These are phyloP conservation scores for Thermothelomyces thermophilus DNA, from an alignment of 2,329 filamentous ascomycete species.

Conservation along the genomic window DNA sequence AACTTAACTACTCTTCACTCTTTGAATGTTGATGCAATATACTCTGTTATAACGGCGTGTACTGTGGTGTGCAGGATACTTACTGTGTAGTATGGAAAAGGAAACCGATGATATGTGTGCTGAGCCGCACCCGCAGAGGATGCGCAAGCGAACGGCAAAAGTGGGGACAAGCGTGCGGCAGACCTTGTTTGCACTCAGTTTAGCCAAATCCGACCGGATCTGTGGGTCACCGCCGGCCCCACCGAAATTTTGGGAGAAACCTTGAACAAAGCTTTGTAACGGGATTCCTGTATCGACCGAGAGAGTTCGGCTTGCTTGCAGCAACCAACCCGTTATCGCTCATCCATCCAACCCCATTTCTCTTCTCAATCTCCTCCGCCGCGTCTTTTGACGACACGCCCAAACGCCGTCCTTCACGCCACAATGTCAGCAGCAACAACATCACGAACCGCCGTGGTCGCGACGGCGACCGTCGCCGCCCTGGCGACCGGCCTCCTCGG, in stretches of 20 bases:
- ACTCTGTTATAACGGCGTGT: too few relatives aligned
- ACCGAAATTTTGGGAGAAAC: slow-evolving; percentile 1
- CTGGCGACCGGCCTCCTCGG: slow-evolving; percentile 54
- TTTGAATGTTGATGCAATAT: too few relatives aligned
- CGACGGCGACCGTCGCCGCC: slow-evolving; percentile 56
- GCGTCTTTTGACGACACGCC: background rate
- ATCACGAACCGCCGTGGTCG: slow-evolving; percentile 51
- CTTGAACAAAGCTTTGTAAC: background rate
- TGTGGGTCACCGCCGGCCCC: background rate
- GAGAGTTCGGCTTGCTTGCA: background rate
- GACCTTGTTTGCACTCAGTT: background rate
- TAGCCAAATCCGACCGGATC: background rate
- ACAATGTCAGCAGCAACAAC: slow-evolving; percentile 48
- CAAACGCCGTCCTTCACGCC: slow-evolving; percentile 19
- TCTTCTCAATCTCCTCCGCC: background rate
- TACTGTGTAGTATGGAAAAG: too few relatives aligned
- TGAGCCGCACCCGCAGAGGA: too few relatives aligned
- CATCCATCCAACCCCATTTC: background rate
- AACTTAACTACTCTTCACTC: too few relatives aligned
- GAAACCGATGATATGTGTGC: too few relatives aligned
- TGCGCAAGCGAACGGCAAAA: too few relatives aligned
- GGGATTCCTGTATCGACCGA: background rate
- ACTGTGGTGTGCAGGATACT: too few relatives aligned
- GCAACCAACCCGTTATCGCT: background rate
- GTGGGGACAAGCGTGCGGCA: background rate